Base-by-base conservation (phyloP, 2,329 filamentous ascomycete species). In the Fusarium dlaminii region DNA sequence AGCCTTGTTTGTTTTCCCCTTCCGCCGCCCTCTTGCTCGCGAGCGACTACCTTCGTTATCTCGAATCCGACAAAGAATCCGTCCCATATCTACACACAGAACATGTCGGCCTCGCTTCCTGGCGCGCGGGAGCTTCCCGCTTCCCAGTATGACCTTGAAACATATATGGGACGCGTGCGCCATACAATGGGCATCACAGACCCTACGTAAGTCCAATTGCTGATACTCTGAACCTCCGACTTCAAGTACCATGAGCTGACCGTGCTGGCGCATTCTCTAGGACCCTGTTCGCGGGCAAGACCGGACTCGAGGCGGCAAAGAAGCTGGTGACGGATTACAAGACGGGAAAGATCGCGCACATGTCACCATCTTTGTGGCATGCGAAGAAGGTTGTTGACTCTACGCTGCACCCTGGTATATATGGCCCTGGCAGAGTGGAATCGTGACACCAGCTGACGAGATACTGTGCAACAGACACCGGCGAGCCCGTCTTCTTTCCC, bases 341-440 rank as follows among this genome's bases (percentile, higher is more conserved):
- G 87, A 91, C 91, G 79, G 95, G 95, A 75, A 90, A 93, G 83
- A 86, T 94, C 69, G 85, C 88, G 77, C 85, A 90, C 61, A 98
- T 98, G 94, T 97, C 92, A 24, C 92, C 94, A 4, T 94, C 98
- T 79, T 85, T 99, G 78, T 99, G 96, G 96, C 87, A 90, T 72
- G 96, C 96, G 49, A 99, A 99, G 89, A 98, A 98, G 88, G 91
- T 98, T 75, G 94, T 98, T 64, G 96, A 99, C 83, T 96, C 96
- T 70, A 99, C 96, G 20, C 85, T 99, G 74, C 96, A 99, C 82
- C 96, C 96, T 75, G 95, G 95, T 97, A 90, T 75, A 87, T 61
- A 29, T 48, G 37, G 22, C 42, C 27, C 42, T 39, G 27, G n/a
- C 24, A 36, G 24, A 27, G 49, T 42, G 51, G 18, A 30, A 57